phyloP scores from a whole-genome alignment of 2,329 filamentous ascomycete genomes.

The Fusarium penzigii region DNA sequence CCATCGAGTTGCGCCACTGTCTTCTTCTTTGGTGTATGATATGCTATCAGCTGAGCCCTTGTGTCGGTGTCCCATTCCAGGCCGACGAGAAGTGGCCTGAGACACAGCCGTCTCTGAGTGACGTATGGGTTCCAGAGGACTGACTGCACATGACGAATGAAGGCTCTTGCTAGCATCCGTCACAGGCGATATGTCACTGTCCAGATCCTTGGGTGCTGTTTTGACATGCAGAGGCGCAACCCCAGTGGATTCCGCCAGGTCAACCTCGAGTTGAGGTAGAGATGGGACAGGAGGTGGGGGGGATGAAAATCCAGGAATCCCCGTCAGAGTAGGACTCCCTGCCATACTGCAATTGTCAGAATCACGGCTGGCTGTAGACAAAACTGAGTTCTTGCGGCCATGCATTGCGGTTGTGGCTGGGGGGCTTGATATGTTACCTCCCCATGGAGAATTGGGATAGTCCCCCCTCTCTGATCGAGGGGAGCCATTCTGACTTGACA shows the following conservation, averaged over 20 bases:
- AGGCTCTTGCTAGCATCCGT: conserved; percentile 19
- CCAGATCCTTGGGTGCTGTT: conserved; percentile 11
- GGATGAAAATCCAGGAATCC: conserved; percentile 33
- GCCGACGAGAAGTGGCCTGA: conserved; percentile 11
- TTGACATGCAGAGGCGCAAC: conserved; percentile 9
- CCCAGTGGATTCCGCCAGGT: conserved; percentile 12
- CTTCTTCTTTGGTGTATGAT: conserved; percentile 67
- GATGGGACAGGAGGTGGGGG: conserved; percentile 26
- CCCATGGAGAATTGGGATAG: conserved; percentile 46
- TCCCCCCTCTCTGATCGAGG: conserved; percentile 52
- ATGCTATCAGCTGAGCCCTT: conserved; percentile 67
- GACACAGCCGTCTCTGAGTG: conserved; percentile 13
- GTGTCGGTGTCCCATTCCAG: conserved; percentile 47
- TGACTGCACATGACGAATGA: conserved; percentile 18
- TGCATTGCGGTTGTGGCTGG: conserved; percentile 31
- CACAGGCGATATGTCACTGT: conserved; percentile 20
- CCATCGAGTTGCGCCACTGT: conserved; percentile 62
- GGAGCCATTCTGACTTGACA: conserved; percentile 54
- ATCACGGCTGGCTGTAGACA: conserved; percentile 50
- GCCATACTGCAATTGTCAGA: conserved; percentile 48
- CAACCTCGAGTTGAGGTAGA: conserved; percentile 11
- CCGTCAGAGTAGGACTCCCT: conserved; percentile 53
- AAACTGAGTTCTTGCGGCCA: conserved; percentile 50
- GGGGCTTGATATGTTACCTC: conserved; percentile 20
- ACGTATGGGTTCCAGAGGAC: conserved; percentile 21